A percentile compares a stretch with the other conserved stretches of the same genome.
phyloP scores from a whole-genome alignment of 1,139 yeast genomes.

The Kodamaea suecica region DNA sequence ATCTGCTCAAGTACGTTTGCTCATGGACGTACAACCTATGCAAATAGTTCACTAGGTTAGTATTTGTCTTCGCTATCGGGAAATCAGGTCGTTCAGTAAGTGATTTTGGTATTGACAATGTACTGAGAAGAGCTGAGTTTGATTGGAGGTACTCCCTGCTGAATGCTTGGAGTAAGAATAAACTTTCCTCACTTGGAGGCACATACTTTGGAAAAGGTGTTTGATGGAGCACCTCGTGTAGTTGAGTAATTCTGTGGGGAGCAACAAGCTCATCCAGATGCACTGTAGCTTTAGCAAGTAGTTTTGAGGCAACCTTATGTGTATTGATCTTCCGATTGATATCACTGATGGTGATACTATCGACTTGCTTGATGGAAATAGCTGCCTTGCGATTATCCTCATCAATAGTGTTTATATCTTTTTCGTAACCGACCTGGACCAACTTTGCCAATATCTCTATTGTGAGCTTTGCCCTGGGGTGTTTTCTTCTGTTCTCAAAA shows the following conservation, averaged over 20 bases:
- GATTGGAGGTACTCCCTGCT: not conserved
- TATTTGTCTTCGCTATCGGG: conserved; percentile 25
- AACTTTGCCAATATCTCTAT: not conserved
- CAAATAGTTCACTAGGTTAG: conserved; percentile 22
- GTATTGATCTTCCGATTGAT: no score
- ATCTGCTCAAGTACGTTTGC: not conserved
- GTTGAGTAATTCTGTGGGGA: no score
- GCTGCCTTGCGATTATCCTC: not conserved
- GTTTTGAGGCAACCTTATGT: no score
- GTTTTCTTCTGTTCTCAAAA: no score
- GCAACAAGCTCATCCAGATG: no score
- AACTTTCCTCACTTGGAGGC: not conserved
- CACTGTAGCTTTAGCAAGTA: no score
- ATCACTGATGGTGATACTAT: not conserved
- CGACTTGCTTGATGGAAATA: not conserved
- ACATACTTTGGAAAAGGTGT: not conserved
- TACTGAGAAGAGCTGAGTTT: no score
- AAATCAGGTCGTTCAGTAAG: conserved; percentile 13
- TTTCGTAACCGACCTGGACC: not conserved
- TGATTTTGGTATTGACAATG: no score
- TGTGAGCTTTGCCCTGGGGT: not conserved
- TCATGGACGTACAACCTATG: conserved; percentile 22
- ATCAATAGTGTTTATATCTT: not conserved
- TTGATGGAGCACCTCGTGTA: no score
- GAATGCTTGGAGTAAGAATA: not conserved